Conservation (phyloP, 73 alveolate species). For the Urostyla sp. region DNA sequence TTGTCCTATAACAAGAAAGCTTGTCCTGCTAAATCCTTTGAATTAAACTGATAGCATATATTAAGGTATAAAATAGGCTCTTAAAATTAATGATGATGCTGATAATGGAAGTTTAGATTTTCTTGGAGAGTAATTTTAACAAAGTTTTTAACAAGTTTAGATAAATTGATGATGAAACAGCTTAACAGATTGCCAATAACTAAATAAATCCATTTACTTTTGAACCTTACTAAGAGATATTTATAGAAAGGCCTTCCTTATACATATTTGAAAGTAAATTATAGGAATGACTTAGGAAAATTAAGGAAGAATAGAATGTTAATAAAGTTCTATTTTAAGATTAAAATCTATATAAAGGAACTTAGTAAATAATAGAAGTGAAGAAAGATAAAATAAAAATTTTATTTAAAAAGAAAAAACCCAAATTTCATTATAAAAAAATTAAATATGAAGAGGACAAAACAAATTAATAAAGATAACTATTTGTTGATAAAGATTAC, state of each 20-base stretch:
- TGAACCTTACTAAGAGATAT: conserved; percentile 38
- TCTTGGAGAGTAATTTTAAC: conserved; percentile 62
- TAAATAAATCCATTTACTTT: conserved; percentile 82
- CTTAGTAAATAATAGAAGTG: neutral
- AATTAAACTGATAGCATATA: conserved; percentile 60
- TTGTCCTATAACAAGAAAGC: conserved; percentile 89
- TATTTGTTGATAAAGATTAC: too few relatives aligned
- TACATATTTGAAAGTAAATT: neutral
- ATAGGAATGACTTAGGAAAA: neutral
- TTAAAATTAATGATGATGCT: too few relatives aligned
- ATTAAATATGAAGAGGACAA: too few relatives aligned
- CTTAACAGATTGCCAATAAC: conserved; percentile 65
- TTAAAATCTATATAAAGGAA: neutral
- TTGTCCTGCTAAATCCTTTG: conserved; percentile 75
- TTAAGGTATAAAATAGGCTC: too few relatives aligned
- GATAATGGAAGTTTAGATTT: conserved; percentile 65
- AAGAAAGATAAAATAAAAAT: neutral
- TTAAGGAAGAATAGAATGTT: neutral
- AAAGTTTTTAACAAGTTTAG: neutral
- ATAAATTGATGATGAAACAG: conserved; percentile 62
- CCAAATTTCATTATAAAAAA: too few relatives aligned
- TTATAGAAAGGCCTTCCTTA: neutral
- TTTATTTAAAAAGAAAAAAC: neutral
- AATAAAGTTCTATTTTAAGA: neutral
- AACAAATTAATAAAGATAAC: too few relatives aligned